Percentiles rank a stretch among this genome's conserved stretches.
phyloP scores from a whole-genome alignment of 257 asterid genomes.

The Haberlea rhodopensis region DNA sequence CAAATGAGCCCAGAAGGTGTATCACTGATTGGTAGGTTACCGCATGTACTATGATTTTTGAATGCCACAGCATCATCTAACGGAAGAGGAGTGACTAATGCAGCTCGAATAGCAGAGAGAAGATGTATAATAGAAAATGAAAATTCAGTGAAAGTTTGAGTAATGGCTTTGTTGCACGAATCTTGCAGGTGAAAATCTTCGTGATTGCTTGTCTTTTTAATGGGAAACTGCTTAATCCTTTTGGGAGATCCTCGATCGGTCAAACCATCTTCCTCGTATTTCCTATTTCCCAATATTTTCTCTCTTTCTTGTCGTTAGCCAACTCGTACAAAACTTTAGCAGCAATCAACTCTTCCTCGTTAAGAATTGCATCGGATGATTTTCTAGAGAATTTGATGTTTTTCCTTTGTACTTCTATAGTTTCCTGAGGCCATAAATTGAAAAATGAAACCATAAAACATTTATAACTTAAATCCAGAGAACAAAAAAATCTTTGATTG shows the following conservation, averaged over 20 bases:
- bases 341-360: constrained; percentile 9
- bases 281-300: not conserved
- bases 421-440: constrained; percentile 5
- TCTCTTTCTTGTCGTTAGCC: not conserved
- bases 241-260: not conserved
- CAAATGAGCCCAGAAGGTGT: not conserved
- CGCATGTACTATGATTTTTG: not conserved
- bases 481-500: not conserved
- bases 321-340: constrained; percentile 9
- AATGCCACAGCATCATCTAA: not conserved
- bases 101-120: constrained; percentile 27
- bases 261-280: not conserved
- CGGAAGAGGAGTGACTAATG: constrained; percentile 21
- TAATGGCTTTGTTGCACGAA: not conserved
- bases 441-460: not conserved
- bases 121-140: constrained; percentile 23
- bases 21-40: not conserved
- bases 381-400: not conserved
- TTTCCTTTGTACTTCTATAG: not conserved
- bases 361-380: not conserved
- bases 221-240: not conserved
- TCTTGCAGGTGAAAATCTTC: not conserved
- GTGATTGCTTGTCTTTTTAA: not conserved
- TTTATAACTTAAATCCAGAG: not conserved
- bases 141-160: constrained; percentile 1